Evolutionary conservation across 2,329 filamentous ascomycete species (phyloP), one percentile per base, ranked within the genome.

Genomic region (Aspergillus udagawae): DNA sequence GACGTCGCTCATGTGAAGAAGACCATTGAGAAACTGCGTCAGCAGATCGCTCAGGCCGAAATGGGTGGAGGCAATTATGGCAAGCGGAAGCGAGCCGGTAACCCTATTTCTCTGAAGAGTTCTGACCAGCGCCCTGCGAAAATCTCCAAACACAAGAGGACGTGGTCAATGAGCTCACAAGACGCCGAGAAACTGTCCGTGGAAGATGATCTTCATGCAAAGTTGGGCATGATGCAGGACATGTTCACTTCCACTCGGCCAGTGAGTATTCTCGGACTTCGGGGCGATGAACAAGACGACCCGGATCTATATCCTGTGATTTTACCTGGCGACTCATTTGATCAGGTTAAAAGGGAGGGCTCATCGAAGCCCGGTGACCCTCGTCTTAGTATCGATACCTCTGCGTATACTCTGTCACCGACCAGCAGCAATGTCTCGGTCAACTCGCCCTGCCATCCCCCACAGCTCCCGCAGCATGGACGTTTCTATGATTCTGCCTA

Each of bases 1-100:
- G 93, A 97, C 65, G 84, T 97, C 8, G 90, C 91, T 0, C 93
- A 97, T 67, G 90, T 97, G 62, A 96, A 95, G 75, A 97, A 97
- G 77, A 91, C 89, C 0, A 97, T 97, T 65, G 93, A 97, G 69
- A 97, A 97, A 75, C 79, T 97, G 49, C 95, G 95, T 74, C 92
- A 96, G 70, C 93, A 97, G 69, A 94, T 97, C 59, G 81, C 88
- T 0, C 92, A 97, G 68, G 80, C 82, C 23, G 84, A 86, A 66
- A 79, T 83, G 55, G 84, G 84, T 21, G 80, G 83, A 70, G 81
- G 83, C 57, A 82, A 82, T 52, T 78, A 83, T 55, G 82, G 83
- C 59, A 87, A 86, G 69, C 78, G 84, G 55, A 86, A 86, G 70
- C 81, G 84, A 63, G 82, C 77, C 68, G 82, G 78, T 63, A 78